Conservation (phyloP, 805 yeast species). For the Schwanniomyces vanrijiae region DNA sequence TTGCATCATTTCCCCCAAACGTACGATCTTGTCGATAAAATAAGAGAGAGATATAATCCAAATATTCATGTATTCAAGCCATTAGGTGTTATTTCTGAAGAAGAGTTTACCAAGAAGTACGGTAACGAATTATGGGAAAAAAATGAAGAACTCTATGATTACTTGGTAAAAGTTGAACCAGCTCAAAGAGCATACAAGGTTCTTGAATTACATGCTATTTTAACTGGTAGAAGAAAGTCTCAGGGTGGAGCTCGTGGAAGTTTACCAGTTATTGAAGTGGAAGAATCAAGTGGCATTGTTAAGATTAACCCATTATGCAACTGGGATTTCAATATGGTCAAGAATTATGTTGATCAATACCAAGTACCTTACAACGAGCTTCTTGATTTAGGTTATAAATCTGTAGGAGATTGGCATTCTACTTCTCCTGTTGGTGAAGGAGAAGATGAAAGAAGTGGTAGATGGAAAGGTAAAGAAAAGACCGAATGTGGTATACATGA, state of each 20-base stretch:
- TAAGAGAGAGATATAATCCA: slow-evolving; percentile 55
- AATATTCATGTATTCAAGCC: slow-evolving; percentile 71
- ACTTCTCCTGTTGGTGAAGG: slow-evolving; percentile 87
- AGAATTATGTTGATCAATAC: slow-evolving; percentile 63
- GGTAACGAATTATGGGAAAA: slow-evolving; percentile 84
- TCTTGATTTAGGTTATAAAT: slow-evolving; percentile 82
- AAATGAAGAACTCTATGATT: slow-evolving; percentile 81
- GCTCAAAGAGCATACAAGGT: slow-evolving; percentile 79
- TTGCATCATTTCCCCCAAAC: slow-evolving; percentile 96
- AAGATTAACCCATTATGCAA: slow-evolving; percentile 87
- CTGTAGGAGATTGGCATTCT: slow-evolving; percentile 94
- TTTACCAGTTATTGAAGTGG: slow-evolving; percentile 75
- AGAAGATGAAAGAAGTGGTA: slow-evolving; percentile 94
- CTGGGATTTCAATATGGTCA: slow-evolving; percentile 78
- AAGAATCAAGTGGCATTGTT: slow-evolving; percentile 63
- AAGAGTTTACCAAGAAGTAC: slow-evolving; percentile 62
- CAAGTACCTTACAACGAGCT: slow-evolving; percentile 84
- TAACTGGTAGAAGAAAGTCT: slow-evolving; percentile 86
- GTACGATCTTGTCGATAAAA: slow-evolving; percentile 61
- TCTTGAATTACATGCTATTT: slow-evolving; percentile 74
- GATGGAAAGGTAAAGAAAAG: slow-evolving; percentile 92
- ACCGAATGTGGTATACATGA: slow-evolving; percentile 96
- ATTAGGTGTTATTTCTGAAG: slow-evolving; percentile 49
- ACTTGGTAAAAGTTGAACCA: slow-evolving; percentile 89
- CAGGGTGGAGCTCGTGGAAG: slow-evolving; percentile 84